Conservation (phyloP, 352 stramenopile genomes). For the Phytophthora syringae region DNA sequence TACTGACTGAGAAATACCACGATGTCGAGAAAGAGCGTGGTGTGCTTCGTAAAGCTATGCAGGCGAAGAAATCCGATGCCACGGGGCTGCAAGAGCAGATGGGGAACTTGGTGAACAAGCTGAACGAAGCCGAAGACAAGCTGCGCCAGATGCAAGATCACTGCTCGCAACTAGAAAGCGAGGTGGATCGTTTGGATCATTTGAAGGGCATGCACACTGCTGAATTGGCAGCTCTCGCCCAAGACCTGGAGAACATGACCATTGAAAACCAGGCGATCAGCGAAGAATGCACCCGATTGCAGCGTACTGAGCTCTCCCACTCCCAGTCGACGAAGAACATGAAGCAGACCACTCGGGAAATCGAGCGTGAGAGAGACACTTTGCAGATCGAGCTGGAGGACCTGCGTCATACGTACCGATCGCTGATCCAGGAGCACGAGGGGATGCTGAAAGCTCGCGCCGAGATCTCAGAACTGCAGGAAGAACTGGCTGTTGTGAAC, state of each 20-base stretch:
- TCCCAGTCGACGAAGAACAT: constrained; percentile 60
- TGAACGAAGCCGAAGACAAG: constrained; percentile 63
- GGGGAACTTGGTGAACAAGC: constrained; percentile 57
- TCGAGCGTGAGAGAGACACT: constrained; percentile 71
- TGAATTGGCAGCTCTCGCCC: constrained; percentile 65
- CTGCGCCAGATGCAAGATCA: constrained; percentile 47
- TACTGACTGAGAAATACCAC: constrained; percentile 75
- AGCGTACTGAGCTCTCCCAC: constrained; percentile 57
- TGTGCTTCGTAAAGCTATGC: constrained; percentile 44
- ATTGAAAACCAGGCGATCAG: constrained; percentile 88
- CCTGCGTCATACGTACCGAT: constrained; percentile 72
- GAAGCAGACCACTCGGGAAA: constrained; percentile 62
- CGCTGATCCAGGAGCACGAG: constrained; percentile 77
- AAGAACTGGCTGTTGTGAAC: constrained; percentile 70
- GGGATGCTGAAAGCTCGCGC: constrained; percentile 62
- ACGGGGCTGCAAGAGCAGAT: constrained; percentile 68
- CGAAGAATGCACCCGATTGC: constrained; percentile 74
- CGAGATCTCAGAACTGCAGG: constrained; percentile 60
- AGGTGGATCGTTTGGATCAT: constrained; percentile 64
- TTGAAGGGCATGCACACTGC: constrained; percentile 71
- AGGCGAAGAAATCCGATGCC: constrained; percentile 40
- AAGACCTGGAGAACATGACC: constrained; percentile 90
- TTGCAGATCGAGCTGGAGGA: constrained; percentile 83
- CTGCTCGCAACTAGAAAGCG: constrained; percentile 52
- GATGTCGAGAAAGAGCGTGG: constrained; percentile 60